Percentiles rank a stretch among this genome's conserved stretches.
Evolutionary conservation across 345 rosid species (phyloP).

Genomic region (Excoecaria cochinchinensis): DNA sequence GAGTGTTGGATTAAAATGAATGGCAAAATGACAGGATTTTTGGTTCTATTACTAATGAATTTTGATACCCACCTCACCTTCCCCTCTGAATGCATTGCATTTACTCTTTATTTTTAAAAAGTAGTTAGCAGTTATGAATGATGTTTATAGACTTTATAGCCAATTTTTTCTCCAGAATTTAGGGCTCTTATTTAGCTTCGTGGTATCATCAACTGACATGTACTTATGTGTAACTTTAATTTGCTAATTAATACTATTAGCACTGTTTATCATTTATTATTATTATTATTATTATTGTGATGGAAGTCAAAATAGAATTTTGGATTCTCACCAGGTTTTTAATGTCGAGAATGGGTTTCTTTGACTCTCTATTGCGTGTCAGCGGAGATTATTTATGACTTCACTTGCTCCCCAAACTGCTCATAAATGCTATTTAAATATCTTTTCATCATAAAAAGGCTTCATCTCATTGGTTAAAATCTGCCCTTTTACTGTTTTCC

Average conservation of each 20-base stretch:
- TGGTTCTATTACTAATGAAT: not conserved
- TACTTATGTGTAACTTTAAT: not conserved
- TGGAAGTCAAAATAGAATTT: too few relatives aligned
- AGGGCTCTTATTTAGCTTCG: not conserved
- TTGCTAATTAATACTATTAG: not conserved
- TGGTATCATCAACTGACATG: not conserved
- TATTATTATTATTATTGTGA: not conserved
- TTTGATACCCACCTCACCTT: constrained; percentile 21
- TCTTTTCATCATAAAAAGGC: too few relatives aligned
- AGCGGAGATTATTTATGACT: not conserved
- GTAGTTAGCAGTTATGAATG: constrained; percentile 41
- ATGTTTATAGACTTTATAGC: constrained; percentile 22
- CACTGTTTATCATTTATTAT: not conserved
- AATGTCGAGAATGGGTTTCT: constrained; percentile 10
- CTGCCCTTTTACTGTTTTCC: too few relatives aligned
- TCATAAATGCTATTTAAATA: not conserved
- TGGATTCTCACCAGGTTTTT: not conserved
- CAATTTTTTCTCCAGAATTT: not conserved
- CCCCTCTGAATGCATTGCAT: constrained; percentile 9
- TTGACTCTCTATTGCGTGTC: constrained; percentile 13
- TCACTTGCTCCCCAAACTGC: not conserved
- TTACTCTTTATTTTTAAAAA: constrained; percentile 25
- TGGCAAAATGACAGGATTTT: constrained; percentile 15
- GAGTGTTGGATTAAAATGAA: constrained; percentile 14
- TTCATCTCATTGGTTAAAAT: too few relatives aligned